Evolutionary conservation across 257 asterid genomes (phyloP), one percentile per base, ranked within the genome.

Genomic region (Fraxinus pennsylvanica): DNA sequence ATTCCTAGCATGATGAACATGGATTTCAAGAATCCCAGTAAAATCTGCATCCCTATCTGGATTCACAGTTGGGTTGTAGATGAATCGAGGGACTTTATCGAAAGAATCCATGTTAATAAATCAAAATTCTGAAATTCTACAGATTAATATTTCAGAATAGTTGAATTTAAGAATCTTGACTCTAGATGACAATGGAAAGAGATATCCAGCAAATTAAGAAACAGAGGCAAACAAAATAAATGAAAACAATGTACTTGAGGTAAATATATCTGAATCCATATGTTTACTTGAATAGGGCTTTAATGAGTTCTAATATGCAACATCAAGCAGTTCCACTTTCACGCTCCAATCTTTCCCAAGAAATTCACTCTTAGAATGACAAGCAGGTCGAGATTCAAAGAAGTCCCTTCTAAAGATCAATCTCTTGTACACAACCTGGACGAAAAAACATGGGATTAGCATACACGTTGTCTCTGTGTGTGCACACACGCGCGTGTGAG

Each of bases 1-100:
- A 82, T 91, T 91, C 59, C 96, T 87, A 29, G 93, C 96, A 63
- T 86, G 89, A 65, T 89, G 93, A 27, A 85, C 90, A 72, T 86
- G 87, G 83, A 91, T 89, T 78, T 84, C 86, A 30, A 91, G 90
- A 21, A 85, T 65, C 6, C 86, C 91, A 0, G 85, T 81, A 63
- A 83, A 80, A 63, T 78, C 76, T 4, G 83, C 71, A 2, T 83
- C 88, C 1, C 84, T 50, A 36, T 82, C 88, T 43, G 73, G 85
- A 70, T 74, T 77, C 0, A 78, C 25, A 27, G 27, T 72, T 1
- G 80, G 87, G 76, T 83, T 80, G 87, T 86, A 88, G 72, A 73
- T 72, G 83, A 88, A 88, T 36, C 74, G 77, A 22, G 89, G 39
- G 3, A 76, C 38, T 59, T 87, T 68, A 17, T 12, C 17, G 57